These are phyloP conservation scores for Chalaropsis thielavioides DNA, from an alignment of 2,329 filamentous ascomycete genomes.

Conservation along the genomic window DNA sequence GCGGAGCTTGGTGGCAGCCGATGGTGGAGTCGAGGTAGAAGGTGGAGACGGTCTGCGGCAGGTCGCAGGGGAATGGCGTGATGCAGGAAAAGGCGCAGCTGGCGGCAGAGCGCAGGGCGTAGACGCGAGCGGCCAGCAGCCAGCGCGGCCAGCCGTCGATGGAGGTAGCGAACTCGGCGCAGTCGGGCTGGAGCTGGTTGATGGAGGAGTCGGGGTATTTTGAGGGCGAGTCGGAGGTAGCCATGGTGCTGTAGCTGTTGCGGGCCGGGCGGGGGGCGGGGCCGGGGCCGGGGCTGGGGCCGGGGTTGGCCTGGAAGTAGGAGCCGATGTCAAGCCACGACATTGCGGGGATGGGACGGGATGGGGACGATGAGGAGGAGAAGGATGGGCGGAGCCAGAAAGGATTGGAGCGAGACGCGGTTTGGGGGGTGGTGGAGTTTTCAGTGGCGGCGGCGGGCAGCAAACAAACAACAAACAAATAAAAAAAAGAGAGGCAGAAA, in stretches of 20 bases:
- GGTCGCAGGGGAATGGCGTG: constrained; percentile 1
- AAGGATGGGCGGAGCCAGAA: background rate
- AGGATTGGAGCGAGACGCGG: background rate
- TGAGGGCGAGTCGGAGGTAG: background rate
- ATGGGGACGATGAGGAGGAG: background rate
- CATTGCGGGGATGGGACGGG: background rate
- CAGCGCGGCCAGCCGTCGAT: constrained; percentile 32
- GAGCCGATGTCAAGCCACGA: constrained; percentile 13
- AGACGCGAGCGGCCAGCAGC: constrained; percentile 30
- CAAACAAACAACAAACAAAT: background rate
- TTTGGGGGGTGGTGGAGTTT: background rate
- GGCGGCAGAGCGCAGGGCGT: constrained; percentile 32
- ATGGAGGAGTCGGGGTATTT: background rate
- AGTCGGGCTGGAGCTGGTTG: constrained; percentile 14
- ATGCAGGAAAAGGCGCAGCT: constrained; percentile 27
- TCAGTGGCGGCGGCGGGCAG: background rate
- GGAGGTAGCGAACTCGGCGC: constrained; percentile 30
- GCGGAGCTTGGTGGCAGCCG: constrained; percentile 24
- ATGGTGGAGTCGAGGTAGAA: constrained; percentile 32
- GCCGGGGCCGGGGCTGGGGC: constrained; percentile 4
- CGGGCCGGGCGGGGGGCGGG: constrained; percentile 9
- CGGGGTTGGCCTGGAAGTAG: constrained; percentile 14
- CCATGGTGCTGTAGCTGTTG: constrained; percentile 12
- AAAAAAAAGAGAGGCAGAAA: background rate
- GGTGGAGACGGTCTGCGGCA: constrained; percentile 1